Conservation (phyloP, 108 stramenopile genomes). For the Phaeodactylum tricornutum region DNA sequence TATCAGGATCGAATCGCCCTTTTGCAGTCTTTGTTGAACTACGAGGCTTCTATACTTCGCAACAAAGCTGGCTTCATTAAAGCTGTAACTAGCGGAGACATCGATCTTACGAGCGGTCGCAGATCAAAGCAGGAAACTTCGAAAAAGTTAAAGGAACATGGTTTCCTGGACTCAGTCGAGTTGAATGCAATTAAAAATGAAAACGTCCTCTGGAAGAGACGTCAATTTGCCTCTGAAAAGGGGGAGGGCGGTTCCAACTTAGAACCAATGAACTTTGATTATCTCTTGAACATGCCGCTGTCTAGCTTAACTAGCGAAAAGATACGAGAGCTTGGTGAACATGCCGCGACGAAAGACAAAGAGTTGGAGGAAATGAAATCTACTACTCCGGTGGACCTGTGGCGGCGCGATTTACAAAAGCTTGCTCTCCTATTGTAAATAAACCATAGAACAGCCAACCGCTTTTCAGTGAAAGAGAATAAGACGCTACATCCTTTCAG, state of each 20-base stretch:
- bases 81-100: conserved; percentile 46
- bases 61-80: conserved; percentile 81
- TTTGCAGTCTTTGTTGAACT: conserved; percentile 52
- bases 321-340: conserved; percentile 50
- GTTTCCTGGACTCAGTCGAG: conserved; percentile 38
- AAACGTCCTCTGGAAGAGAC: conserved; percentile 25
- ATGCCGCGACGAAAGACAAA: conserved; percentile 41
- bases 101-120: conserved; percentile 55
- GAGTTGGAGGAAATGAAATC: conserved; percentile 38
- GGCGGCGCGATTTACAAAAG: conserved; percentile 73
- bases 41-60: conserved; percentile 35
- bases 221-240: conserved; percentile 4
- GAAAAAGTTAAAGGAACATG: conserved; percentile 38
- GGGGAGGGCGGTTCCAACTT: conserved; percentile 5
- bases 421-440: conserved; percentile 52
- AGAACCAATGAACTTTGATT: conserved; percentile 51
- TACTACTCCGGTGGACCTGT: conserved; percentile 56
- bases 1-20: conserved; percentile 72
- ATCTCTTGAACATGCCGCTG: conserved; percentile 76
- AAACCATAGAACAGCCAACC: no score
- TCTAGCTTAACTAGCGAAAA: conserved; percentile 69
- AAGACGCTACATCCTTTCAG: background rate
- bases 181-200: conserved; percentile 43
- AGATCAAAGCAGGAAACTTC: conserved; percentile 65
- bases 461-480: no score